A percentile compares a stretch with the other conserved stretches of the same genome.
Conservation (phyloP, 495 filamentous ascomycete genomes). For the Penicillium lividum region DNA sequence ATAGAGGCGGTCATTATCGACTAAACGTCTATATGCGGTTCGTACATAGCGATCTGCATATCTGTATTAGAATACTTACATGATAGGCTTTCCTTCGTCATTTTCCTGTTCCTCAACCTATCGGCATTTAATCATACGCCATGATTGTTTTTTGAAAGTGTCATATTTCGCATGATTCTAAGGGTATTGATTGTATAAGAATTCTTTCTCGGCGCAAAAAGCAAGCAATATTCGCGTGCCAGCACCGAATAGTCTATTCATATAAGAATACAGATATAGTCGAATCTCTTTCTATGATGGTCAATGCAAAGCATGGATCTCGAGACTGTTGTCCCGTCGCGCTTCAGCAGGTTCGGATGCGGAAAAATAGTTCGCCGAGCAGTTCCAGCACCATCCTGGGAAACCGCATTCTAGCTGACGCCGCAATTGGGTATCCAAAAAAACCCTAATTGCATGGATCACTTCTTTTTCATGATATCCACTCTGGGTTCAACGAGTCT, state of each 20-base stretch:
- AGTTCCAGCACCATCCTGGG: background rate
- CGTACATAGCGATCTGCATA: no score
- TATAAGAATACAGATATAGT: background rate
- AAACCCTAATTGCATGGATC: background rate
- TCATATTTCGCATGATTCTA: background rate
- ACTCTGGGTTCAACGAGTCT: slow-evolving; percentile 6
- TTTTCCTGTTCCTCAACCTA: no score
- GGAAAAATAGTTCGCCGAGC: background rate
- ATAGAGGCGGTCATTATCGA: no score
- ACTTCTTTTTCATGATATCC: slow-evolving; percentile 8
- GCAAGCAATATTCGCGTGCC: background rate
- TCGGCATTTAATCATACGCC: no score
- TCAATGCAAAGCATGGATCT: background rate
- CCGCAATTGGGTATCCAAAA: background rate
- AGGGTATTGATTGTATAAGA: background rate
- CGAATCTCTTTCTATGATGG: background rate
- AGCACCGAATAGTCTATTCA: background rate
- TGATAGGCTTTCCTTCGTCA: no score
- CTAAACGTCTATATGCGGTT: no score
- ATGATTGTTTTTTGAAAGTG: background rate
- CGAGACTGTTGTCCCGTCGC: background rate
- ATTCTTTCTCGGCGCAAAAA: background rate
- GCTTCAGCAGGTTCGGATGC: background rate
- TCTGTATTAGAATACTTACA: no score
- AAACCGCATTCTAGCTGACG: background rate